These are phyloP conservation scores for Tetracladium marchalianum DNA, from an alignment of 495 filamentous ascomycete species.

Conservation along the genomic window DNA sequence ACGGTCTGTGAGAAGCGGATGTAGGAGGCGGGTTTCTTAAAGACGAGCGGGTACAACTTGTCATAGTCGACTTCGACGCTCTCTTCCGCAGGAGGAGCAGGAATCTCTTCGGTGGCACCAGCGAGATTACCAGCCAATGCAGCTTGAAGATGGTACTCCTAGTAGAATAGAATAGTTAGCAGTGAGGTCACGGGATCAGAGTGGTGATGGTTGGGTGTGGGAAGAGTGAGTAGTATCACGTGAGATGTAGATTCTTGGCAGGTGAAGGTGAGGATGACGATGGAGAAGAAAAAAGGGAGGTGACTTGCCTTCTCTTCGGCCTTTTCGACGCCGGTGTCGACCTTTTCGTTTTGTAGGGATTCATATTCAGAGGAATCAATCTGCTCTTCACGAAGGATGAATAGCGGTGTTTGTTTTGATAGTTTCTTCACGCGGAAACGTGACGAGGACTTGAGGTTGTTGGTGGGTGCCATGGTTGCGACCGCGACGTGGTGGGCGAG, in stretches of 20 bases:
- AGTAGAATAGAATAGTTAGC: conserved; percentile 25
- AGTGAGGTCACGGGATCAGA: conserved; percentile 4
- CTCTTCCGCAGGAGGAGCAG: conserved; percentile 72
- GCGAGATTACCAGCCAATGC: conserved; percentile 69
- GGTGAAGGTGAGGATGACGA: too few species aligned
- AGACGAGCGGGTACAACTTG: conserved; percentile 67
- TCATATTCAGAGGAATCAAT: conserved; percentile 65
- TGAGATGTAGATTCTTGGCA: conserved; percentile 23
- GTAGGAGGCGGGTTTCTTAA: conserved; percentile 80
- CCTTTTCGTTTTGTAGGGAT: conserved; percentile 44
- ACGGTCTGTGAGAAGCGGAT: conserved; percentile 98
- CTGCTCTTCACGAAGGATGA: conserved; percentile 78
- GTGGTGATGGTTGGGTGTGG: conserved; percentile 22
- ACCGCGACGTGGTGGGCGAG: too few species aligned
- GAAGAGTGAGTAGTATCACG: conserved; percentile 33
- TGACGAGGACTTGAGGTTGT: conserved; percentile 15
- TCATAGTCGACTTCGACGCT: conserved; percentile 75
- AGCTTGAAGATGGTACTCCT: conserved; percentile 98
- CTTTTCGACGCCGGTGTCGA: conserved; percentile 95
- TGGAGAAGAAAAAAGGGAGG: too few species aligned
- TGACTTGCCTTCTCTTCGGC: conserved; percentile 85
- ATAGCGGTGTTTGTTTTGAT: conserved; percentile 74
- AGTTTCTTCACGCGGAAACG: conserved; percentile 45
- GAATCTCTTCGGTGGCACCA: conserved; percentile 65
- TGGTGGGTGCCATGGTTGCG: too few species aligned